A percentile compares a stretch with the other conserved stretches of the same genome.
phyloP scores from a whole-genome alignment of 345 rosid species.

The Citrus reticulata region DNA sequence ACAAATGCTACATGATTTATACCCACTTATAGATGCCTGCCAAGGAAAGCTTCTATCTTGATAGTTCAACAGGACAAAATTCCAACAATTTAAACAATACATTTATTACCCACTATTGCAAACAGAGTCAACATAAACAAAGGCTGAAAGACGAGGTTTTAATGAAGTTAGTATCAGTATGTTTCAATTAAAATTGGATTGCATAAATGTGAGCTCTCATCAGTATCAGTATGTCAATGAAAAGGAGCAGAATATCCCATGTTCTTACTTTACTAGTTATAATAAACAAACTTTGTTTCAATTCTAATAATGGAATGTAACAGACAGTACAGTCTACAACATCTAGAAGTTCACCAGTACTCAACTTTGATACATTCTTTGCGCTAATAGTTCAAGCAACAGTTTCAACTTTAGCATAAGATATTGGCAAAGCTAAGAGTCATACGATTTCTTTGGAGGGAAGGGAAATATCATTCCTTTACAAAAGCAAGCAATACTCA shows the following conservation, averaged over 20 bases:
- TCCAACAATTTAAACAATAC: neutral
- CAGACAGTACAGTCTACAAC: neutral
- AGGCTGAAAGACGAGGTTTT: neutral
- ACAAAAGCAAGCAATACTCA: neutral
- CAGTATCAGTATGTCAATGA: neutral
- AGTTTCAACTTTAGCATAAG: neutral
- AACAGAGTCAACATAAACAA: neutral
- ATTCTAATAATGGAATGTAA: neutral
- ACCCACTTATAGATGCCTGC: neutral
- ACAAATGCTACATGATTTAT: neutral
- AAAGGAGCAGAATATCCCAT: neutral
- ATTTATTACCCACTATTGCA: neutral
- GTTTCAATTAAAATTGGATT: neutral
- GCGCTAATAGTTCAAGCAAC: neutral
- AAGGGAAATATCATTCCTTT: neutral
- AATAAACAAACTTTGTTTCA: neutral
- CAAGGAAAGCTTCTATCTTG: neutral
- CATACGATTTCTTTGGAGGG: neutral
- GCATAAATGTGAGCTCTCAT: neutral
- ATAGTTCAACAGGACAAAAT: neutral
- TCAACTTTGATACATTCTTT: neutral
- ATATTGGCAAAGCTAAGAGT: neutral
- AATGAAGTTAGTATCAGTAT: neutral
- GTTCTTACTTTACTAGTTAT: neutral
- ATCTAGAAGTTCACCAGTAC: neutral